These are phyloP conservation scores for Colletotrichum eremochloae DNA, from an alignment of 2,329 filamentous ascomycete genomes.

Conservation along the genomic window DNA sequence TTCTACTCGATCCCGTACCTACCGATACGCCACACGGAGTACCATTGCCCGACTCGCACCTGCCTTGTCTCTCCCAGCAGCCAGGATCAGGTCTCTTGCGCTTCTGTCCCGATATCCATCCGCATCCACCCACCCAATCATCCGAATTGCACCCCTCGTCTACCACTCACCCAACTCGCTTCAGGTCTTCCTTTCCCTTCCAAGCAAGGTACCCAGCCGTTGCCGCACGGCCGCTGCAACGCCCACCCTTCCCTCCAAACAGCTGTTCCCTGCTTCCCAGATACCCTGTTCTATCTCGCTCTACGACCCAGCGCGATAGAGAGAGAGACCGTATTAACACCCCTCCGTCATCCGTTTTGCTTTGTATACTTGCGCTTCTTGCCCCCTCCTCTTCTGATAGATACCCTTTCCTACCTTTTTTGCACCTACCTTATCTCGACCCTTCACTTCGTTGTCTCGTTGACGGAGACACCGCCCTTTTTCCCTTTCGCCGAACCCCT, in stretches of 20 bases:
- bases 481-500: conserved; percentile 5
- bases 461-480: conserved; percentile 28
- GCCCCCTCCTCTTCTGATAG: conserved; percentile 25
- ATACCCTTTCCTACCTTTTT: conserved; percentile 3
- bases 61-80: conserved; percentile 25
- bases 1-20: background rate
- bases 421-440: background rate
- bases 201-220: conserved; percentile 31
- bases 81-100: conserved; percentile 22
- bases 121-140: conserved; percentile 37
- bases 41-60: conserved; percentile 20
- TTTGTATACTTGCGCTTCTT: conserved; percentile 11
- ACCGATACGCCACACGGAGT: conserved; percentile 1
- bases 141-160: conserved; percentile 39
- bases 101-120: conserved; percentile 31
- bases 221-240: conserved; percentile 31
- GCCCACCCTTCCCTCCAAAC: conserved; percentile 24
- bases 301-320: conserved; percentile 13
- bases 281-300: conserved; percentile 13
- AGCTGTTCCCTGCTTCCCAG: conserved; percentile 32
- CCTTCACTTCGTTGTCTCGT: conserved; percentile 24
- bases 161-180: conserved; percentile 29
- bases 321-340: conserved; percentile 27
- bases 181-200: conserved; percentile 28
- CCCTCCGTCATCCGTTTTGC: conserved; percentile 34